phyloP scores from a whole-genome alignment of 192 early-diverging fungal genomes.

The Coemansia sp. region DNA sequence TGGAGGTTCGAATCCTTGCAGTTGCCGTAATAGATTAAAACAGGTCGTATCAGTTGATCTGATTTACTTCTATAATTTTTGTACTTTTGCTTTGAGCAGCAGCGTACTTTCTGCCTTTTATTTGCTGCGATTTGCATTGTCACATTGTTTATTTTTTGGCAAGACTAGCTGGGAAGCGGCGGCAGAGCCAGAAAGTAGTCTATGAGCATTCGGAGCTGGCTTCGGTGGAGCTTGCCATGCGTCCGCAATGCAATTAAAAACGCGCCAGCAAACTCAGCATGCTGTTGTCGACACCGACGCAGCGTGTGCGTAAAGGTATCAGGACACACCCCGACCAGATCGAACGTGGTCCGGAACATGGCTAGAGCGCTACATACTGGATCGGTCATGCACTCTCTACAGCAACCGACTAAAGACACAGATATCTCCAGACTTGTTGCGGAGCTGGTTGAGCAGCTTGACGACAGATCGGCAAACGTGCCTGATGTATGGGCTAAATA shows the following conservation, averaged over 20 bases:
- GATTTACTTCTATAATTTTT: conserved; percentile 42
- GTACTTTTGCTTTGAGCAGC: background rate
- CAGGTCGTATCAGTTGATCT: conserved; percentile 31
- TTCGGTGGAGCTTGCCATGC: conserved; percentile 6
- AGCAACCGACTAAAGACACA: conserved; percentile 5
- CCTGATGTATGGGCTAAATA: conserved; percentile 38
- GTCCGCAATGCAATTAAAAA: conserved; percentile 2
- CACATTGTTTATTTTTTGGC: background rate
- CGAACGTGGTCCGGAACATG: too few species aligned
- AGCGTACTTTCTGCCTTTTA: background rate
- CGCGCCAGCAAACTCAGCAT: background rate
- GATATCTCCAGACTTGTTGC: conserved; percentile 25
- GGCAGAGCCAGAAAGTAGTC: conserved; percentile 4
- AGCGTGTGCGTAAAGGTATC: background rate
- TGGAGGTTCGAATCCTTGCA: conserved; percentile 41
- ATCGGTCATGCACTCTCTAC: background rate
- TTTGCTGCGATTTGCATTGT: conserved; percentile 7
- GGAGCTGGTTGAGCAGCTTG: conserved; percentile 17
- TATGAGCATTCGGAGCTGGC: conserved; percentile 10
- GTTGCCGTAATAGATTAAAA: conserved; percentile 48
- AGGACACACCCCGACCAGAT: background rate
- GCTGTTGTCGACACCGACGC: background rate
- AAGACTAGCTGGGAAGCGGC: background rate
- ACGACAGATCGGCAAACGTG: conserved; percentile 2
- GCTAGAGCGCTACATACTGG: background rate